Conservation (phyloP, 345 rosid species). For the Dipteronia sinensis region DNA sequence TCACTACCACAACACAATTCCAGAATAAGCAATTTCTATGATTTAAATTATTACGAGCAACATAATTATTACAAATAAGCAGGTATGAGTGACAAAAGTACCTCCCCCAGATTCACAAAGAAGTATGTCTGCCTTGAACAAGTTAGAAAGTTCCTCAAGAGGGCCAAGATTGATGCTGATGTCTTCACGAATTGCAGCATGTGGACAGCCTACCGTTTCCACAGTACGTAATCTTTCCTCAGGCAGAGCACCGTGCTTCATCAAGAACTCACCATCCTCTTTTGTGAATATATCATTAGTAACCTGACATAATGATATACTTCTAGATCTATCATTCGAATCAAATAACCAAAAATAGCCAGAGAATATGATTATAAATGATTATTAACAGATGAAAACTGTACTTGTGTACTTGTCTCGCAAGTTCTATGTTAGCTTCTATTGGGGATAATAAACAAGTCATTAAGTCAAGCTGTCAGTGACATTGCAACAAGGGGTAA, state of each 20-base stretch:
- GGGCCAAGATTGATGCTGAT: constrained; percentile 98
- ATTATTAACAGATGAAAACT: neutral
- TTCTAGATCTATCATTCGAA: constrained; percentile 15
- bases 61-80: neutral
- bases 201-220: constrained; percentile 97
- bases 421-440: constrained; percentile 3
- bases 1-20: neutral
- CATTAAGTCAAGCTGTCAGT: too few species aligned
- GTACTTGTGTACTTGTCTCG: neutral
- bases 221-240: constrained; percentile 91
- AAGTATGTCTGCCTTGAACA: constrained; percentile 83
- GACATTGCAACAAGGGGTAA: too few species aligned
- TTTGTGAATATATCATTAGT: constrained; percentile 97
- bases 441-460: too few species aligned
- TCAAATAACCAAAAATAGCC: neutral
- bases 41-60: neutral
- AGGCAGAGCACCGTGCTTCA: constrained; percentile 88
- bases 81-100: constrained; percentile 17
- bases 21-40: neutral
- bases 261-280: constrained; percentile 96
- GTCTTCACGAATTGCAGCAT: constrained; percentile 98
- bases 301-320: constrained; percentile 51
- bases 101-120: constrained; percentile 99
- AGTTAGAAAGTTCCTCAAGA: constrained; percentile 88
- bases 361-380: neutral